Evolutionary conservation across 2,329 filamentous ascomycete species (phyloP), one percentile per base, ranked within the genome.

Genomic region (Aulographum hederae): DNA sequence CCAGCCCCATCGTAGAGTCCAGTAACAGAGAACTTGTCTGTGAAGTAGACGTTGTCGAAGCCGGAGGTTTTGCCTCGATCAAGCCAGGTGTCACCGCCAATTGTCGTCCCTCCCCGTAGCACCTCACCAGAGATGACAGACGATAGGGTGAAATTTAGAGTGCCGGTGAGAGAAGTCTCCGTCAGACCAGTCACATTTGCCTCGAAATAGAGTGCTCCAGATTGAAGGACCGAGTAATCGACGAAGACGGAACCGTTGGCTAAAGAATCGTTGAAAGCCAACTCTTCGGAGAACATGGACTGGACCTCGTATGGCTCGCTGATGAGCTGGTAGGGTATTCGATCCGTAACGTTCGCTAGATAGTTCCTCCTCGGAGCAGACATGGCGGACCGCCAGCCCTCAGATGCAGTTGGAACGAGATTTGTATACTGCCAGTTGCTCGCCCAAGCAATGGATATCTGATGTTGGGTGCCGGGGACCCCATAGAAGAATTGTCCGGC

Each of bases 401-500:
- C 64, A 4, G 46, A 42, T 0, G 60, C 66, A 0, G 67, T 71
- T 0, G 68, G 68, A 0, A 69, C 64, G 2, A 53, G 36, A 36
- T 63, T 51, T 0, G 60, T 54, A 46, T 74, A 73, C 43, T 73
- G 59, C 61, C 67, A 72, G 38, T 73, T 73, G 33, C 56, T 63
- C 1, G 64, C 64, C 69, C 68, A 73, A 6, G 58, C 61, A 4
- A 73, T 57, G 25, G 53, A 61, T 32, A 70, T 44, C 26, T 57
- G 55, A 19, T 55, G 48, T 34, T 45, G 42, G 5, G 42, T 52
- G 3, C 51, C 50, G 1, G 58, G 44, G 27, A 56, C 44, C 4
- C 56, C 57, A 31, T 59, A 58, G 46, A 69, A 73, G 47, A 61
- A 70, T 41, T 71, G 67, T 0, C 56, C 62, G 0, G 68, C 68